These are phyloP conservation scores for Sugiyamaella xylanicola DNA, from an alignment of 1,139 yeast genomes.

Conservation along the genomic window DNA sequence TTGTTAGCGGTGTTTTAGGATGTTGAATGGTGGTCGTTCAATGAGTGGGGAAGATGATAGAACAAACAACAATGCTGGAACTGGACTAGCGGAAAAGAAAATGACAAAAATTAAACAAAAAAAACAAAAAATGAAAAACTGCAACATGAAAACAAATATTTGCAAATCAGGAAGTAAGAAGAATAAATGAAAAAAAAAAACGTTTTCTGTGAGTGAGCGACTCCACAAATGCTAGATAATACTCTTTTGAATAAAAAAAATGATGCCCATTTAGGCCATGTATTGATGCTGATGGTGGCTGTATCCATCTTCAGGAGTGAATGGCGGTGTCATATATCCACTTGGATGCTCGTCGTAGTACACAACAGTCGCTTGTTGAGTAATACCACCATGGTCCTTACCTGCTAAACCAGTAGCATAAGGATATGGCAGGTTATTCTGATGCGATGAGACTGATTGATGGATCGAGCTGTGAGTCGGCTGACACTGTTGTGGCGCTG, in stretches of 20 bases:
- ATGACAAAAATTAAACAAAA: neutral
- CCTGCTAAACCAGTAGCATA: conserved; percentile 5
- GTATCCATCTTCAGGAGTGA: conserved; percentile 26
- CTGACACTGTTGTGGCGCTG: neutral
- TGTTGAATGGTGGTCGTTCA: neutral
- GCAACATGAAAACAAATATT: neutral
- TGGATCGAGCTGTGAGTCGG: neutral
- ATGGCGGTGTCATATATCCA: conserved; percentile 31
- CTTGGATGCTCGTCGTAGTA: conserved; percentile 6
- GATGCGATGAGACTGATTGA: neutral
- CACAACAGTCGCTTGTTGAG: neutral
- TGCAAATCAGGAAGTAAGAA: conserved; percentile 10
- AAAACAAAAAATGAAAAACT: neutral
- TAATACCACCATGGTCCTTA: conserved; percentile 1
- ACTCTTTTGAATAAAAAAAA: neutral
- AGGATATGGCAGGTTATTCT: neutral
- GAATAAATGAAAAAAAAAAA: conserved; percentile 7
- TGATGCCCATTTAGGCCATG: neutral
- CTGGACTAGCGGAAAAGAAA: neutral
- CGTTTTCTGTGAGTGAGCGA: neutral
- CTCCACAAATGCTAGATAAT: conserved; percentile 4
- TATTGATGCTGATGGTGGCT: neutral
- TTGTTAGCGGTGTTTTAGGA: too few species aligned
- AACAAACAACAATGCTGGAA: neutral
- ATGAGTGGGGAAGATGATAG: neutral